Percentiles rank a stretch among this genome's conserved stretches.
Evolutionary conservation across 495 filamentous ascomycete genomes (phyloP).

Genomic region (Hyaloscypha finlandica): DNA sequence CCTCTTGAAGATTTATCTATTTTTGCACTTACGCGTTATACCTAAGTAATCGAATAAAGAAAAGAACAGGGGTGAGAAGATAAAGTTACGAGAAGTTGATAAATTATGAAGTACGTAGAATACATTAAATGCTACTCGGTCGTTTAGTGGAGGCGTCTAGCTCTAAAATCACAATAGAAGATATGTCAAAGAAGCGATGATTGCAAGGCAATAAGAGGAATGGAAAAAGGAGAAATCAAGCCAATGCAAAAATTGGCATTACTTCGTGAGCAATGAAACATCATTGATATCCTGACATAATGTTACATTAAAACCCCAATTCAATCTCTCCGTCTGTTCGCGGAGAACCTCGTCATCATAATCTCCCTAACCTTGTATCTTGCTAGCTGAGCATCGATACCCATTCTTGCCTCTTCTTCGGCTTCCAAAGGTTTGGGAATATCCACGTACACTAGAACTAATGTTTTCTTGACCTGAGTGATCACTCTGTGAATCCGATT

Average conservation of each 20-base stretch:
- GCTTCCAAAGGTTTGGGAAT: constrained; percentile 68
- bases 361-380: constrained; percentile 83
- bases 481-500: constrained; percentile 92
- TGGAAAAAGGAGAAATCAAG: too few relatives aligned
- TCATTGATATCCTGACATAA: not conserved
- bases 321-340: constrained; percentile 56
- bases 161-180: too few relatives aligned
- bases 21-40: too few relatives aligned
- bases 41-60: too few relatives aligned
- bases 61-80: too few relatives aligned
- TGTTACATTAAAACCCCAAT: not conserved
- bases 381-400: constrained; percentile 63
- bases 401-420: constrained; percentile 44
- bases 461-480: constrained; percentile 80
- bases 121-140: too few relatives aligned
- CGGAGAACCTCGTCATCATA: constrained; percentile 76
- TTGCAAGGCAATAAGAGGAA: too few relatives aligned
- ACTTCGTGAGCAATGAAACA: not conserved
- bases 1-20: too few relatives aligned
- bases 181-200: too few relatives aligned
- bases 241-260: not conserved
- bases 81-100: too few relatives aligned
- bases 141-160: too few relatives aligned
- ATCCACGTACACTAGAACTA: constrained; percentile 89
- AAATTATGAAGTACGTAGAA: too few relatives aligned